Evolutionary conservation across 1,139 yeast genomes (phyloP).

Genomic region (Hemisphaericaspora subhashii): DNA sequence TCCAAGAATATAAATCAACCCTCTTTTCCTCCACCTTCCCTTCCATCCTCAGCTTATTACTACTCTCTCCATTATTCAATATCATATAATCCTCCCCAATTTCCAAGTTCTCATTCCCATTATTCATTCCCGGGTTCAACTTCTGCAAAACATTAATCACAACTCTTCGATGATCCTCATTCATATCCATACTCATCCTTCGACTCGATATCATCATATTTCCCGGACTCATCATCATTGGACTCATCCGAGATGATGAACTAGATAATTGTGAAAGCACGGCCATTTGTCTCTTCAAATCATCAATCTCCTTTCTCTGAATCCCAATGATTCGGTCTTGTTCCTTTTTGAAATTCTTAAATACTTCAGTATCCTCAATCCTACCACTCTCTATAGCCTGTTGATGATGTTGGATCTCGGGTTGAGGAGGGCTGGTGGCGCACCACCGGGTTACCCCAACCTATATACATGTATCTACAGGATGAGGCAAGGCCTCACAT

Average conservation of each 20-base stretch:
- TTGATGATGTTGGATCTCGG: conserved; percentile 3
- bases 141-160: conserved; percentile 16
- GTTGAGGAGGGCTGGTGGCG: not conserved
- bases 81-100: conserved; percentile 20
- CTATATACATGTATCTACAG: no score
- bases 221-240: conserved; percentile 1
- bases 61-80: conserved; percentile 5
- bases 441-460: no score
- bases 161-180: no score
- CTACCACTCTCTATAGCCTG: conserved; percentile 1
- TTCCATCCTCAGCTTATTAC: no score
- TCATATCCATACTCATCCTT: no score
- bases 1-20: conserved; percentile 34
- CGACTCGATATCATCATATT: not conserved
- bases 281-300: conserved; percentile 32
- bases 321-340: conserved; percentile 24
- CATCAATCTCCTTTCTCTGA: conserved; percentile 38
- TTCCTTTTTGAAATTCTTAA: conserved; percentile 20
- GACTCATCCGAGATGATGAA: not conserved
- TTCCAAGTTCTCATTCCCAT: conserved; percentile 18
- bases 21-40: no score
- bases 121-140: conserved; percentile 17
- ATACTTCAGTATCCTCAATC: conserved; percentile 23
- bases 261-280: conserved; percentile 29
- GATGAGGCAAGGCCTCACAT: conserved; percentile 29